These are phyloP conservation scores for Cytospora schulzeri DNA, from an alignment of 2,329 filamentous ascomycete species.

Conservation along the genomic window DNA sequence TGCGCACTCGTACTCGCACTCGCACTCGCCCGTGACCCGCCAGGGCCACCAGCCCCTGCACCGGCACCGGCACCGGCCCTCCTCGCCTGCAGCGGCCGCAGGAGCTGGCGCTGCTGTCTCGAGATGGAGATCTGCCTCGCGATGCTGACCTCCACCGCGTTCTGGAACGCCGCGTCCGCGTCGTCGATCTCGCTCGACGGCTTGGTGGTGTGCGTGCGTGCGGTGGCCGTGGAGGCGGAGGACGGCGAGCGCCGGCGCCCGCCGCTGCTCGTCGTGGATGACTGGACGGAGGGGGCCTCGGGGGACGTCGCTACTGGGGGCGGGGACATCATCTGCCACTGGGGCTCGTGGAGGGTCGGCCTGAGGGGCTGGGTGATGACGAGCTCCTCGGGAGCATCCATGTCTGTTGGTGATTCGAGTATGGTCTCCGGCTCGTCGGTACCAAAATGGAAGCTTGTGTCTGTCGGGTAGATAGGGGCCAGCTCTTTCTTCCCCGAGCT, in stretches of 20 bases:
- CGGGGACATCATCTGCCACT: slow-evolving; percentile 51
- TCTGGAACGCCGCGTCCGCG: slow-evolving; percentile 47
- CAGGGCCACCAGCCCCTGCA: no score
- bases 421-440: slow-evolving; percentile 41
- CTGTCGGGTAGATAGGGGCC: slow-evolving; percentile 27
- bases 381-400: slow-evolving; percentile 31
- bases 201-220: slow-evolving; percentile 38
- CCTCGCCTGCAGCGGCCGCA: slow-evolving; percentile 53
- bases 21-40: no score
- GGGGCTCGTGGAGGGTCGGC: slow-evolving; percentile 44
- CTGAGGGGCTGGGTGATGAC: slow-evolving; percentile 38
- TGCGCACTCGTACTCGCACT: slow-evolving; percentile 23
- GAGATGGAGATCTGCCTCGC: slow-evolving; percentile 69
- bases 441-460: slow-evolving; percentile 35
- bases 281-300: slow-evolving; percentile 38
- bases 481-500: slow-evolving; percentile 1
- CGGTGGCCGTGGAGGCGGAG: slow-evolving; percentile 28
- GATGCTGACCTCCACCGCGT: slow-evolving; percentile 66
- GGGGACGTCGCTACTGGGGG: slow-evolving; percentile 39
- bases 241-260: slow-evolving; percentile 29
- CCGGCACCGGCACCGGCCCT: slow-evolving; percentile 7
- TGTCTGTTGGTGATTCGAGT: slow-evolving; percentile 45
- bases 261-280: slow-evolving; percentile 34
- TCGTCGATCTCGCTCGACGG: slow-evolving; percentile 43
- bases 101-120: slow-evolving; percentile 60